Evolutionary conservation across 495 filamentous ascomycete genomes (phyloP).

Genomic region (Daldinia childiae): DNA sequence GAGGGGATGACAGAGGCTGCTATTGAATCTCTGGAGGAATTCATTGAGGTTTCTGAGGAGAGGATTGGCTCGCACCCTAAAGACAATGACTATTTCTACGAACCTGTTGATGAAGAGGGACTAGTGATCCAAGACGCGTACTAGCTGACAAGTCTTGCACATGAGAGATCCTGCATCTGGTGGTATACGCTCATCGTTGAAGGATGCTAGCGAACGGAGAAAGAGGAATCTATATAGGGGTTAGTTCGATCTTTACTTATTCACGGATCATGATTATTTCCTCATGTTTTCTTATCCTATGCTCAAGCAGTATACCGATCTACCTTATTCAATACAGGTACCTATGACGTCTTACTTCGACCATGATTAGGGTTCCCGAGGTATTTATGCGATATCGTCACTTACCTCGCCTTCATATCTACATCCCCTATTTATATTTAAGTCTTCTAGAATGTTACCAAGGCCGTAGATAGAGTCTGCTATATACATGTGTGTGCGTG

Average conservation of each 20-base stretch:
- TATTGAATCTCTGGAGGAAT: constrained; percentile 32
- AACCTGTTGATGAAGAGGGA: background rate
- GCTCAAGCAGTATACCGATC: background rate
- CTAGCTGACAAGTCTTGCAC: background rate
- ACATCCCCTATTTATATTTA: no score
- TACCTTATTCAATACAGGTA: no score
- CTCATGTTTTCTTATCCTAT: background rate
- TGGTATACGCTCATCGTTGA: background rate
- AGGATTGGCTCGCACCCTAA: constrained; percentile 16
- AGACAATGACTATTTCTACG: background rate
- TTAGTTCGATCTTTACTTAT: background rate
- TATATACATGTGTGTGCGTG: no score
- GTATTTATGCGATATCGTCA: no score
- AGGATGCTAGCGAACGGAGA: background rate
- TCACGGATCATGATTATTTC: background rate
- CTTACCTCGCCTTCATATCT: no score
- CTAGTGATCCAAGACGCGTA: background rate
- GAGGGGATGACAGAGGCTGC: constrained; percentile 25
- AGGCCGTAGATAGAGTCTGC: no score
- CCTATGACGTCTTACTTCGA: no score
- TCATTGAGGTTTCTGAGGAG: constrained; percentile 26
- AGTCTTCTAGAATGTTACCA: no score
- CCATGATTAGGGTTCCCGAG: no score
- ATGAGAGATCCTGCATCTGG: background rate
- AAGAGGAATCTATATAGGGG: background rate